Evolutionary conservation across 345 rosid genomes (phyloP), one percentile per base, ranked within the genome.

Genomic region (Geranium brycei): DNA sequence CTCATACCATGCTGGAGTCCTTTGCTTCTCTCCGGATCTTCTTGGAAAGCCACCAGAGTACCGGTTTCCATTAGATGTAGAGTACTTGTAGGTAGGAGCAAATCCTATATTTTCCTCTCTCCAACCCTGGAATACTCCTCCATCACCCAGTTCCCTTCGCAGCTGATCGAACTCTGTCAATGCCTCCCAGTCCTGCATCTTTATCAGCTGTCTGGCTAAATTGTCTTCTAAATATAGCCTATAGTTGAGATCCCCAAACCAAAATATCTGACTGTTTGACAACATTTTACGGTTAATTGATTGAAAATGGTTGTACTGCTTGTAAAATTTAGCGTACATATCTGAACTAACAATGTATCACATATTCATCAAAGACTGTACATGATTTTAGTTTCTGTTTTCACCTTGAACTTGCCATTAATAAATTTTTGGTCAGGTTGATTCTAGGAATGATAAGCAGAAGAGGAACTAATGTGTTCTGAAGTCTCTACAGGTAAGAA

Each of bases 211-310:
- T 69, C 89, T 75, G 31, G 93, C 89, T 51, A 73, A 65, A 53
- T 71, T 72, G 70, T 84, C 84, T 72, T 82, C 86, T 74, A 82
- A 61, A 77, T 68, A 74, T 64, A 87, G 58, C 76, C 93, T 78
- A 56, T 87, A 87, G 82, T 87, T 87, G 67, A 87, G 87, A 72
- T 87, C 93, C 64, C 93, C 93, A 13, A 87, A 84, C 93, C 87
- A 87, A 75, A 87, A 87, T 73, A 87, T 84, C 63, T 67, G 80
- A 70, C 93, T 87, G 81, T 57, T 67, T 59, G 23, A 57, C 53
- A 47, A 47, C 53, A 47, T 47, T 6, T 10, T 47, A 47, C 53
- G 10, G 3, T 47, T 8, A 11, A 47, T 8, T 13, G 14, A 13
- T 47, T 47, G 53, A 35, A 23, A 23, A 23, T 23, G 28, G 28